Conservation (phyloP, 1,284 basidiomycete genomes). For the Ceratobasidium sp. region DNA sequence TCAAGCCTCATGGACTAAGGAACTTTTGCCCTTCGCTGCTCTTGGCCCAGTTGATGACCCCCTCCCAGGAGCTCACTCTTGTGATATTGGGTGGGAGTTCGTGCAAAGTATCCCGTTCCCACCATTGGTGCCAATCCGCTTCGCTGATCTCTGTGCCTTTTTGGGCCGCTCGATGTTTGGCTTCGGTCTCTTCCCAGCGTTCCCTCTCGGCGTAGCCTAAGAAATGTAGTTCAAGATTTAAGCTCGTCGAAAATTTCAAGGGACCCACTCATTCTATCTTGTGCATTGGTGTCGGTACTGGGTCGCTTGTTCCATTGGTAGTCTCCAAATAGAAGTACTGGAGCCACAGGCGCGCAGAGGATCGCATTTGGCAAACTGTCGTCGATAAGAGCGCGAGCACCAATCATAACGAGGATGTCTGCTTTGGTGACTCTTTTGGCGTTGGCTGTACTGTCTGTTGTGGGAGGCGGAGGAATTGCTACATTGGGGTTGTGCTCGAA, state of each 20-base stretch:
- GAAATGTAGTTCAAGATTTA: not conserved
- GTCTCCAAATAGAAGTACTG: slow-evolving; percentile 52
- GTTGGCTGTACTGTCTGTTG: slow-evolving; percentile 8
- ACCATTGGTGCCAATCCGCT: slow-evolving; percentile 38
- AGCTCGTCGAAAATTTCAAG: not conserved
- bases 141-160: slow-evolving; percentile 6
- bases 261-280: slow-evolving; percentile 44
- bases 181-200: slow-evolving; percentile 31
- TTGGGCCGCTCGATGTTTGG: slow-evolving; percentile 22
- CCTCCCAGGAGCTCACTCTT: slow-evolving; percentile 6
- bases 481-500: slow-evolving; percentile 57
- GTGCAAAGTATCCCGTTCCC: slow-evolving; percentile 33
- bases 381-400: slow-evolving; percentile 47
- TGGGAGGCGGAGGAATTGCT: slow-evolving; percentile 20
- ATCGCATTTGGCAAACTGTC: slow-evolving; percentile 48
- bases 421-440: slow-evolving; percentile 22
- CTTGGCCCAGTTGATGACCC: slow-evolving; percentile 21
- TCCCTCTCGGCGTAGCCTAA: slow-evolving; percentile 27
- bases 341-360: slow-evolving; percentile 56
- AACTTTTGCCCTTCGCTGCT: slow-evolving; percentile 27
- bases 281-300: slow-evolving; percentile 18
- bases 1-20: not conserved
- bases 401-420: slow-evolving; percentile 42
- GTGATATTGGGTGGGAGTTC: slow-evolving; percentile 18
- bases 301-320: slow-evolving; percentile 49